Evolutionary conservation across 108 stramenopile species (phyloP), one percentile per base, ranked within the genome.

Genomic region (Cyclostephanos invisitatus): DNA sequence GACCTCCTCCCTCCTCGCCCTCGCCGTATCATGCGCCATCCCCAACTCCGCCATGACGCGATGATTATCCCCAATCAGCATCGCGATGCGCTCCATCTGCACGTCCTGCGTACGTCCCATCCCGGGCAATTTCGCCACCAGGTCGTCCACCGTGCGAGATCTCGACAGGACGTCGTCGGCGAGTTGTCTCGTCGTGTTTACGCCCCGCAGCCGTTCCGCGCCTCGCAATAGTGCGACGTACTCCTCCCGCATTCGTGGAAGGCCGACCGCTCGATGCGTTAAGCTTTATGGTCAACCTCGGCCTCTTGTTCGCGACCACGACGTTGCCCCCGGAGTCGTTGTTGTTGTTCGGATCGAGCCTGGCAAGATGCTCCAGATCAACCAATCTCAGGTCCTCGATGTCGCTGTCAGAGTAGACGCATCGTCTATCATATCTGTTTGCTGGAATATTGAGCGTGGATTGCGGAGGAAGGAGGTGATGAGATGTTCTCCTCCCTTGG

Each of bases 41-140:
- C 89, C 84, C 67, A 95, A 72, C 62, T 89, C 83, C 48, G 66
- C 65, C 11, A 58, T 72, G 12, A 79, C 81, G 11, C 64, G 37
- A 9, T 74, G 74, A 81, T 92, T 91, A 53, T 77, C 53, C 48
- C 75, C 53, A 4, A 95, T 59, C 67, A 95, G 67, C 24, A 87
- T 78, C 49, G 82, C 74, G 55, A 95, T 92, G 7, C 73, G 67
- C 17, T 75, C 70, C 85, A 91, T 82, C 73, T 95, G 94, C 73
- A 87, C 74, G 14, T 77, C 59, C 50, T 77, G 68, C 25, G 89
- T 95, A 32, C 91, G 81, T 37, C 81, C 38, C 91, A 92, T 91
- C 0, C 94, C 90, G 0, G 91, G 88, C 49, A 95, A 64, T 12
- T 29, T 64, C 20, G 83, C 66, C 28, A 95, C 91, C 9, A 84